These are phyloP conservation scores for Fremontodendron californicum DNA, from an alignment of 345 rosid species.

Conservation along the genomic window DNA sequence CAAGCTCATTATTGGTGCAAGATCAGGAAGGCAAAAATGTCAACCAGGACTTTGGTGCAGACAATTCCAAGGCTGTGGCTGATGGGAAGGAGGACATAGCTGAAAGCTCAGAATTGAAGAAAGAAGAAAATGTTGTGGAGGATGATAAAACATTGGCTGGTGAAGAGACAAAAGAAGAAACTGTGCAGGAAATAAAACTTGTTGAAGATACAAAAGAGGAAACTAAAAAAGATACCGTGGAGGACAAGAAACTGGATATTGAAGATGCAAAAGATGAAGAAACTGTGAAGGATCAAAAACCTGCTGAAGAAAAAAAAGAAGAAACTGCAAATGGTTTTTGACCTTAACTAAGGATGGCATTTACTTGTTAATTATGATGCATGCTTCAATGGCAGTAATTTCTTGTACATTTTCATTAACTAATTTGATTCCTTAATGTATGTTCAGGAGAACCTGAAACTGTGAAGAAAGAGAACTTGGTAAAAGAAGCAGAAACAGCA, in stretches of 20 bases:
- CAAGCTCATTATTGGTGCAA: neutral
- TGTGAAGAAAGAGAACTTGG: conserved; percentile 20
- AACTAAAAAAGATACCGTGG: neutral
- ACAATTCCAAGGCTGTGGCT: neutral
- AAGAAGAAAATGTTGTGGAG: neutral
- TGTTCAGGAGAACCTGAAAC: conserved; percentile 8
- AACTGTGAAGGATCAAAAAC: neutral
- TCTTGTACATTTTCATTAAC: neutral
- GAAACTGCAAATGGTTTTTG: conserved; percentile 22
- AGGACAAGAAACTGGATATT: neutral
- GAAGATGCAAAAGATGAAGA: neutral
- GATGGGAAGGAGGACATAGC: conserved; percentile 15
- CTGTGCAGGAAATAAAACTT: neutral
- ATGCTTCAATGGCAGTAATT: neutral
- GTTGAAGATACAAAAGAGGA: neutral
- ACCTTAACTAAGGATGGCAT: neutral
- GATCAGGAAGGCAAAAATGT: neutral
- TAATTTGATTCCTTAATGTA: neutral
- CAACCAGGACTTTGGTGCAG: neutral
- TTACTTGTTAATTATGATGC: neutral
- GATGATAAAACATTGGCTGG: neutral
- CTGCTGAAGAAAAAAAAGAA: conserved; percentile 7
- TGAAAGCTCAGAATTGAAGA: conserved; percentile 5
- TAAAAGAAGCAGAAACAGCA: conserved; percentile 1
- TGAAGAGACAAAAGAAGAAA: neutral